Base-by-base conservation (phyloP, 2,329 filamentous ascomycete genomes). In the Penicillium polonicum region DNA sequence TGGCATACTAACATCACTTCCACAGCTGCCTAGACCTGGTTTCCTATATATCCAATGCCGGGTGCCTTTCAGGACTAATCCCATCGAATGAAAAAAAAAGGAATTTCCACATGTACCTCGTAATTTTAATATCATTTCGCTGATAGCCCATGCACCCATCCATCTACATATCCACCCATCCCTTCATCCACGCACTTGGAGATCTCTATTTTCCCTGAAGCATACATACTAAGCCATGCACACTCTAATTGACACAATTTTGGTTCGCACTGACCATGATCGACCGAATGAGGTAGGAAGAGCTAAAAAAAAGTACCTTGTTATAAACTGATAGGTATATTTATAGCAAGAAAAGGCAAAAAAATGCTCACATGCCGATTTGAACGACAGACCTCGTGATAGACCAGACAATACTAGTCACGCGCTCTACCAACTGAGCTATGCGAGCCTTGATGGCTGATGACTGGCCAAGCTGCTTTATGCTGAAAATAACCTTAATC, bases 361-460 rank as follows among this genome's bases (percentile, higher is more conserved):
- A 38, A 49, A 39, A 50, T 50, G 48, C 48, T 50, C 48, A 50
- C 48, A 50, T 39, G 36, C 36, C 36, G 36, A 39, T 39, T 39
- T 39, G 36, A 39, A 39, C 36, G 36, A 39, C 36, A 39, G 36
- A 39, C 36, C 36, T 39, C 36, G 36, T 39, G 36, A 39, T 39
- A n/a, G 36, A 39, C 36, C 12, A 39, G 36, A 19, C 9, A 19
- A 5, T 39, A 21, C 36, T 39, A 39, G 36, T 39, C 36, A 39
- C 36, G 36, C 36, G 36, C 36, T 39, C 36, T 39, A 39, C 36
- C 36, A 39, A 39, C 36, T 39, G 36, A 39, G 36, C 36, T 39
- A 39, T 39, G 36, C 36, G 36, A 39, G 36, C 35, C 7, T n/a
- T 17, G 15, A 17, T 36, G 3, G 0, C 7, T 8, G 0, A 3